A percentile compares a stretch with the other conserved stretches of the same genome.
These are phyloP conservation scores for Leishmania tarentolae DNA, from an alignment of 208 protist genomes.

Conservation along the genomic window DNA sequence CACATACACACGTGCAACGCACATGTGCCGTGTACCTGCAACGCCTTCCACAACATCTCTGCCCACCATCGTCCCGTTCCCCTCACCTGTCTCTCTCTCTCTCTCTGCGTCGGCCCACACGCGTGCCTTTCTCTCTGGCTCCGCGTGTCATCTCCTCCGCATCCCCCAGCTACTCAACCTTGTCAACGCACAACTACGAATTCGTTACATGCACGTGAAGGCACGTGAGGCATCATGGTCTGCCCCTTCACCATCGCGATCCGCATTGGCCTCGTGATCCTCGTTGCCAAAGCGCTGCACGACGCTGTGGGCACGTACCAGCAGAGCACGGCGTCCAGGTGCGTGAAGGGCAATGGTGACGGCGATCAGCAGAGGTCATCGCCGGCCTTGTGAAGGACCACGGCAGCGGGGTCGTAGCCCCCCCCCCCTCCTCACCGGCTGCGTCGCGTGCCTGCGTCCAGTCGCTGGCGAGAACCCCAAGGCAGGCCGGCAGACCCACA, in stretches of 20 bases:
- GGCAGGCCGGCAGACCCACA: too few relatives aligned
- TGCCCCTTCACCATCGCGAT: slow-evolving; percentile 51
- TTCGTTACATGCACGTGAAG: background rate
- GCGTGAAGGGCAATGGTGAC: background rate
- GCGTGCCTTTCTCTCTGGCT: background rate
- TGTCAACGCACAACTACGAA: background rate
- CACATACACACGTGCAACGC: background rate
- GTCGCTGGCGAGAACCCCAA: too few relatives aligned
- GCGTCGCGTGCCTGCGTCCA: too few relatives aligned
- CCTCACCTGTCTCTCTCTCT: background rate
- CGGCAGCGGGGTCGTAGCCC: background rate
- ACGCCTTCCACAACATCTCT: background rate
- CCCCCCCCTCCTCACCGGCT: too few relatives aligned
- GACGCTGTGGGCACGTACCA: slow-evolving; percentile 14
- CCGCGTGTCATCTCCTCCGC: background rate
- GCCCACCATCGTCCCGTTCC: background rate
- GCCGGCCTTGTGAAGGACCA: background rate
- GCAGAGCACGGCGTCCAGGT: background rate
- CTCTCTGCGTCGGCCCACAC: background rate
- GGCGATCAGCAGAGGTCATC: background rate
- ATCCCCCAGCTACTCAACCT: background rate
- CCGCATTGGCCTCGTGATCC: slow-evolving; percentile 30
- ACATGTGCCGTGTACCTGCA: background rate
- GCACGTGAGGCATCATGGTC: slow-evolving; percentile 17
- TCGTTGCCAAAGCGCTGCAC: slow-evolving; percentile 39